Percentiles rank a stretch among this genome's conserved stretches.
phyloP scores from a whole-genome alignment of 2,329 filamentous ascomycete genomes.

The Pestalotiopsis sp. region DNA sequence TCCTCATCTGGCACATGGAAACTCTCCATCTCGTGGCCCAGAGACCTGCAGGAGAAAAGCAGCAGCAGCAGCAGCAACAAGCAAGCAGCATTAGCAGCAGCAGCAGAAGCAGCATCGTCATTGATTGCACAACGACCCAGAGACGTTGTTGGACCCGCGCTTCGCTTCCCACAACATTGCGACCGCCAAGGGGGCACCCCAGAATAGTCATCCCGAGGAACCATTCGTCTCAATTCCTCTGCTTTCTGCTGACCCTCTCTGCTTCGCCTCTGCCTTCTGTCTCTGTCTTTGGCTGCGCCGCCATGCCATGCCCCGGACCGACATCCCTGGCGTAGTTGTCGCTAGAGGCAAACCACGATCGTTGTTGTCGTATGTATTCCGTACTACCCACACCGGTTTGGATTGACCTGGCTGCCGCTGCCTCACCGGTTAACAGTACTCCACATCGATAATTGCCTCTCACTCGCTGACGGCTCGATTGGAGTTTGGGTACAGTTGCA shows the following conservation, averaged over 20 bases:
- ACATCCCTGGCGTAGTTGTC: conserved; percentile 6
- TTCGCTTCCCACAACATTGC: not conserved
- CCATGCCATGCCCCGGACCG: not conserved
- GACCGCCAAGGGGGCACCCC: conserved; percentile 1
- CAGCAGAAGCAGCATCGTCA: not conserved
- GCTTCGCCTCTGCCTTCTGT: not conserved
- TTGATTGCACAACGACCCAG: not conserved
- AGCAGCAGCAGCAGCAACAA: not conserved
- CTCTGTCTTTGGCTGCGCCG: not conserved
- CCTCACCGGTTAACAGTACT: conserved; percentile 2
- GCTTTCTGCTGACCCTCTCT: not conserved
- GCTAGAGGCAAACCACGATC: conserved; percentile 9
- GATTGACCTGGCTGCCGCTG: not conserved
- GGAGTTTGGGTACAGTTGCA: not conserved
- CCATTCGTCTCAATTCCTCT: not conserved
- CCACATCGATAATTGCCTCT: conserved; percentile 5
- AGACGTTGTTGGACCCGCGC: not conserved
- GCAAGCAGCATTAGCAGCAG: not conserved
- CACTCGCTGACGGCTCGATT: conserved; percentile 6
- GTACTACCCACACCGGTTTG: not conserved
- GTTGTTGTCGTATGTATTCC: not conserved
- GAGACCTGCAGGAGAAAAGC: not conserved
- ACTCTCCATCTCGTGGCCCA: conserved; percentile 1
- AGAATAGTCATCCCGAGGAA: conserved; percentile 3
- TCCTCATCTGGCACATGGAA: conserved; percentile 1